These are phyloP conservation scores for Buxus sempervirens DNA, from an alignment of 164 flowering plant species.

Conservation along the genomic window DNA sequence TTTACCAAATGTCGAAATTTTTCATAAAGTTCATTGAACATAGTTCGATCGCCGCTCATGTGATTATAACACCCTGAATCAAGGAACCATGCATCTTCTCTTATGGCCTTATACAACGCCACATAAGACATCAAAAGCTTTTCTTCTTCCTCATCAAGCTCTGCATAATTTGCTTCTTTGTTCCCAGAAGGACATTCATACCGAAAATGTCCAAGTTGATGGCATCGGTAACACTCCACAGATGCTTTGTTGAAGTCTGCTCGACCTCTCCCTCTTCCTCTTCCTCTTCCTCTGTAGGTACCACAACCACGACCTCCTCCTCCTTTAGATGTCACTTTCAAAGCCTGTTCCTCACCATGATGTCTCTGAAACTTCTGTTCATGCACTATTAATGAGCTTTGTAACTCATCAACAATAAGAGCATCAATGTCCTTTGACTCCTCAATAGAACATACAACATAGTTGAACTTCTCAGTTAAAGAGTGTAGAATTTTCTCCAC, in stretches of 20 bases:
- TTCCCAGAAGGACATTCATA: constrained; percentile 24
- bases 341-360: constrained; percentile 1
- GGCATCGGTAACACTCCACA: constrained; percentile 29
- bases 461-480: constrained; percentile 14
- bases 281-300: constrained; percentile 19
- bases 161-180: constrained; percentile 21
- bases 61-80: constrained; percentile 14
- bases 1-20: constrained; percentile 5
- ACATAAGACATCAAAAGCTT: constrained; percentile 14
- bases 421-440: constrained; percentile 14
- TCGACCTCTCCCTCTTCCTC: constrained; percentile 22
- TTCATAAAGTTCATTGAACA: constrained; percentile 10
- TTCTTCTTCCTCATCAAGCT: constrained; percentile 20
- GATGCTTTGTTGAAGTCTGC: constrained; percentile 13
- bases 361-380: constrained; percentile 8
- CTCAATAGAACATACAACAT: constrained; percentile 18
- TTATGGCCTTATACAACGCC: background rate
- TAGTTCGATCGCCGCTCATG: constrained; percentile 11
- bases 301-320: constrained; percentile 17
- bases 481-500: constrained; percentile 17
- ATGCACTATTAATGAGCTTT: constrained; percentile 15
- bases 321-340: constrained; percentile 5
- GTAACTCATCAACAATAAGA: constrained; percentile 16
- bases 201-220: constrained; percentile 23
- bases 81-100: constrained; percentile 8